Evolutionary conservation across 2,329 filamentous ascomycete genomes (phyloP), one percentile per base, ranked within the genome.

Genomic region (Ophiobolus disseminans): DNA sequence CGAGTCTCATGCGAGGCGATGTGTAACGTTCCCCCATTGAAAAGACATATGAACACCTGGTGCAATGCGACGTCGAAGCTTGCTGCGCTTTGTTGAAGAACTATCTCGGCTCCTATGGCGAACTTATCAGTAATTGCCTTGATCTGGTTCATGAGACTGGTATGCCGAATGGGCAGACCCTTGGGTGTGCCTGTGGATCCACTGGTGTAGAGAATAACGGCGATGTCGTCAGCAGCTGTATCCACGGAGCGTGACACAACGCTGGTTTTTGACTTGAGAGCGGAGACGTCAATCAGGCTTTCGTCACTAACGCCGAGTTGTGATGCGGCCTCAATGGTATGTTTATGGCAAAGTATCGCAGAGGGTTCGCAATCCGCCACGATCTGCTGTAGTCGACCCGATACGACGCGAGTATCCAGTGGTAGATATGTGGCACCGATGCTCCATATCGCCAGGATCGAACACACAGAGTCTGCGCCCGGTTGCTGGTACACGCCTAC

Each of bases 161-260:
- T 26, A 57, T 88, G 86, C 5, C 80, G 81, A 50, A 86, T 82
- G 19, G 85, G 81, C 13, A 85, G 80, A 2, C 83, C 85, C 45
- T 83, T 83, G 0, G 82, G 80, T 34, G 76, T 76, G 36, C 78
- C 79, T 1, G 81, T 80, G 0, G 81, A 81, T 0, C 81, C 80
- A 4, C 80, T 80, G 0, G 79, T 81, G 52, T 86, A 83, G 5
- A 88, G 77, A 3, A 86, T 76, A 57, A 83, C 86, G 0, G 84
- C 84, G 2, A 77, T 75, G 8, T 17, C 20, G n/a, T 34, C 26
- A 16, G 25, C 13, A 31, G 28, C 7, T 14, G 23, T 2, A 23
- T 16, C 17, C 13, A n/a, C 17, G 9, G 36, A n/a, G 16, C 25
- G 35, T 14, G 32, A 2, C 9, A 31, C n/a, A 25, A 32, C 26